A percentile compares a stretch with the other conserved stretches of the same genome.
phyloP scores from a whole-genome alignment of 164 flowering plant genomes.

The Buxus sempervirens region DNA sequence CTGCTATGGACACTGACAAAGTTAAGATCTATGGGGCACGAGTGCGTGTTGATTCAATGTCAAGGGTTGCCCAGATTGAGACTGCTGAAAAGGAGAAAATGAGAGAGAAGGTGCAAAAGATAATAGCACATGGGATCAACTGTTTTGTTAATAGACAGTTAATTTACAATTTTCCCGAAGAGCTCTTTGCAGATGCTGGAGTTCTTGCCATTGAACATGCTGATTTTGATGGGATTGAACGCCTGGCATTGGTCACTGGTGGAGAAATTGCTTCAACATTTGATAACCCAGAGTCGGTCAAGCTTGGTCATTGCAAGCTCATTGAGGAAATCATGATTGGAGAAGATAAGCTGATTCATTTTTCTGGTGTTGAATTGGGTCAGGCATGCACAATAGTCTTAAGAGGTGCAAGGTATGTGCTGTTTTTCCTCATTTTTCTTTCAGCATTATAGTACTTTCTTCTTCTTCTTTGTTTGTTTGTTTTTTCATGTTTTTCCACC shows the following conservation, averaged over 20 bases:
- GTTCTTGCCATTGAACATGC: constrained; percentile 98
- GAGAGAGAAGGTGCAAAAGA: constrained; percentile 96
- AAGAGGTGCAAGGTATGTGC: constrained; percentile 89
- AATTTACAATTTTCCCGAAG: constrained; percentile 98
- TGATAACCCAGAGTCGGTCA: constrained; percentile 98
- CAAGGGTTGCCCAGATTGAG: constrained; percentile 94
- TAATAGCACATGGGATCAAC: constrained; percentile 87
- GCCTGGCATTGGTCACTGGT: constrained; percentile 92
- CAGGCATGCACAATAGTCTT: constrained; percentile 98
- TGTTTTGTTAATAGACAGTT: constrained; percentile 94
- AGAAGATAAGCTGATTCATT: constrained; percentile 92
- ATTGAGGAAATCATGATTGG: constrained; percentile 99
- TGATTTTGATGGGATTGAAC: constrained; percentile 98
- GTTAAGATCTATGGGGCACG: constrained; percentile 99
- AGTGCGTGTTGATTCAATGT: constrained; percentile 97
- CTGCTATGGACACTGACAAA: constrained; percentile 99
- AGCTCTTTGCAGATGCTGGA: constrained; percentile 98
- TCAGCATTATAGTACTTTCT: not conserved
- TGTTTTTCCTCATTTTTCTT: not conserved
- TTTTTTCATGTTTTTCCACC: no score
- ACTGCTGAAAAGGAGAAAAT: constrained; percentile 92
- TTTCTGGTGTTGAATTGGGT: constrained; percentile 97
- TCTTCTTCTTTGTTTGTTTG: no score
- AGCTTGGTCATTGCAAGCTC: constrained; percentile 94
- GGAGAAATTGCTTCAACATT: constrained; percentile 99